Evolutionary conservation across 2,329 filamentous ascomycete species (phyloP), one percentile per base, ranked within the genome.

Genomic region (Aspergillus viridinutans): DNA sequence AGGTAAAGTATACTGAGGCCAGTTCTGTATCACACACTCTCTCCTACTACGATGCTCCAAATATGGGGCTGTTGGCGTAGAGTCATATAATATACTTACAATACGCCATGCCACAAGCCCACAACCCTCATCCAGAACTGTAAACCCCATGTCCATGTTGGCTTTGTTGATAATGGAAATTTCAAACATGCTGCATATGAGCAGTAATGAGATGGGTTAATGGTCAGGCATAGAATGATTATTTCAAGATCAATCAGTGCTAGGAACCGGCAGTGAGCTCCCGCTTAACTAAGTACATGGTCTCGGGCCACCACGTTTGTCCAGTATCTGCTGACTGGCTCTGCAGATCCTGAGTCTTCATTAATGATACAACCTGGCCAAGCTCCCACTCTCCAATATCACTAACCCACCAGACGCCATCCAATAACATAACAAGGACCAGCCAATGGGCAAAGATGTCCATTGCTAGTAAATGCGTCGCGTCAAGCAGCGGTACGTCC

Each of bases 381-480:
- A 68, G 54, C 17, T 68, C 64, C 64, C 66, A 67, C 14, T 61
- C 43, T 21, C 67, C 67, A 54, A 69, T 69, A 25, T 60, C 64
- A 20, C 58, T 54, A 50, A 72, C 65, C 72, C 72, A 73, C 72
- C 72, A 74, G 40, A 73, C 63, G n/a, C 66, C 64, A 29, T 67
- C 66, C 28, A 71, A 49, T 38, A 69, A 58, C 53, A 67, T 64
- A 14, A 73, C 61, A 14, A 74, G 55, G 1, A 71, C 67, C 57
- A 73, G 65, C 65, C 68, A 74, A 60, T 73, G 67, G 1, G 72
- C 67, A 49, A 67, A 67, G 5, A 67, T 66, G 8, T 69, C 65
- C 53, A 68, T 50, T 3, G 62, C 65, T 6, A 66, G 54, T 14
- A 62, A 49, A 50, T 64, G 58, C 5, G 57, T 54, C 48, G 51